Evolutionary conservation across 164 flowering plant species (phyloP), one percentile per base, ranked within the genome.

Genomic region (Saururus chinensis): DNA sequence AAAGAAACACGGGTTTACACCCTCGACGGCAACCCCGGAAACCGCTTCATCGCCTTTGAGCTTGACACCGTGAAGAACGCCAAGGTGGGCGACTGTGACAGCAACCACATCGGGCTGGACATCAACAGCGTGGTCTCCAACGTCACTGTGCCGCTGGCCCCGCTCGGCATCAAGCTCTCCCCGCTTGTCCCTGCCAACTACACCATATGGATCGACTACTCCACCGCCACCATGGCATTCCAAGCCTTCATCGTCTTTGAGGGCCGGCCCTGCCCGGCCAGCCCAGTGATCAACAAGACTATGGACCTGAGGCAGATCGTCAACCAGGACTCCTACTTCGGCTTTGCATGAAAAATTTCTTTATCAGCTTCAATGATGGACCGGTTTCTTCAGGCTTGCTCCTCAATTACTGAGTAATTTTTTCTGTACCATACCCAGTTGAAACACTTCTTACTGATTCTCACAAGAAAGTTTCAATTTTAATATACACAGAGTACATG

Each of bases 71-170:
- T 59, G 20, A 79, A 73, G 69, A 83, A 17, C 14, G 14, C 17
- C 14, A 17, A 82, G 14, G 75, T 62, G 0, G 76, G 74, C 61
- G 91, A 85, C 61, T 74, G 76, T 0, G 86, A 87, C 59, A 80
- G 66, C 52, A 84, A 81, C 73, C 89, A 84, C 60, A 55, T 85
- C 19, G 96, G 89, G 0, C 66, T 86, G 14, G 60, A 88, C 61
- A 57, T 88, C 52, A 77, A 86, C 70, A 53, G 71, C 45, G 66
- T 83, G 30, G 17, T 9, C 5, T 85, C 91, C 8, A 51, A 51
- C 1, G 66, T 40, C 23, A 57, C 67, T 0, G 73, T 68, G 16
- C 60, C 80, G 6, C 68, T 80, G 2, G n/a, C 73, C 1, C n/a
- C 35, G 0, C 54, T 71, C 12, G 69, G 64, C 19, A 74, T 84